Evolutionary conservation across 2,329 filamentous ascomycete species (phyloP).

Genomic region (Endoconidiophora polonica): DNA sequence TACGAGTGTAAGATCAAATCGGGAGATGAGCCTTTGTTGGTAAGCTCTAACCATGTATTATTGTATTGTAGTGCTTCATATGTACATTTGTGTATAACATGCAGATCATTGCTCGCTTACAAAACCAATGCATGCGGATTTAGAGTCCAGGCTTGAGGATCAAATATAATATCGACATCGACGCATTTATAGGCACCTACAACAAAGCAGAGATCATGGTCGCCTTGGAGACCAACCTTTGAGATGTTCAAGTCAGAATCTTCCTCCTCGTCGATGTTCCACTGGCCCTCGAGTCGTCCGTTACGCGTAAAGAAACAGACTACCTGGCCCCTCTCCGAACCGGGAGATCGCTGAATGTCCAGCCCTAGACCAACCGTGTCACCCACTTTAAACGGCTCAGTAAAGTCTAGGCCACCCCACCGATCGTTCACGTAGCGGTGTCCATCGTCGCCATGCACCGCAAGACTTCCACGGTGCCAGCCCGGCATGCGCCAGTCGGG

Average conservation of each 20-base stretch:
- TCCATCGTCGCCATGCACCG: slow-evolving; percentile 67
- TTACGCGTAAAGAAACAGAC: slow-evolving; percentile 57
- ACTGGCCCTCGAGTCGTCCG: slow-evolving; percentile 40
- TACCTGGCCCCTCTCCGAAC: slow-evolving; percentile 25
- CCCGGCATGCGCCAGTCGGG: slow-evolving; percentile 63
- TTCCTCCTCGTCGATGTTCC: slow-evolving; percentile 61
- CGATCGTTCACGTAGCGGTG: slow-evolving; percentile 59
- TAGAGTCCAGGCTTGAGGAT: slow-evolving; percentile 36
- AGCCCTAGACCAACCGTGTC: slow-evolving; percentile 59
- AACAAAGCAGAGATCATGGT: slow-evolving; percentile 52
- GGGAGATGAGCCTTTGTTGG: too few species aligned
- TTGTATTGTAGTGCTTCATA: background rate
- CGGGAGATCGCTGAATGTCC: slow-evolving; percentile 29
- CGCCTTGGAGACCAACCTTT: slow-evolving; percentile 51
- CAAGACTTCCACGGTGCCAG: slow-evolving; percentile 62
- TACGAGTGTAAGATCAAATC: too few species aligned
- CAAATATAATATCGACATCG: slow-evolving; percentile 50
- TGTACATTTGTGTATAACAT: background rate
- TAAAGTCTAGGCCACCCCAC: slow-evolving; percentile 56
- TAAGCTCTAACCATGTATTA: background rate
- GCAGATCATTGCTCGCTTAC: background rate
- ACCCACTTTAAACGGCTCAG: slow-evolving; percentile 42
- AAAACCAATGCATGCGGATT: background rate
- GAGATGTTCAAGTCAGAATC: slow-evolving; percentile 46
- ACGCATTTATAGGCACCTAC: slow-evolving; percentile 56